phyloP scores from a whole-genome alignment of 306 rosid genomes.

The Cucurbita argyrosperma region DNA sequence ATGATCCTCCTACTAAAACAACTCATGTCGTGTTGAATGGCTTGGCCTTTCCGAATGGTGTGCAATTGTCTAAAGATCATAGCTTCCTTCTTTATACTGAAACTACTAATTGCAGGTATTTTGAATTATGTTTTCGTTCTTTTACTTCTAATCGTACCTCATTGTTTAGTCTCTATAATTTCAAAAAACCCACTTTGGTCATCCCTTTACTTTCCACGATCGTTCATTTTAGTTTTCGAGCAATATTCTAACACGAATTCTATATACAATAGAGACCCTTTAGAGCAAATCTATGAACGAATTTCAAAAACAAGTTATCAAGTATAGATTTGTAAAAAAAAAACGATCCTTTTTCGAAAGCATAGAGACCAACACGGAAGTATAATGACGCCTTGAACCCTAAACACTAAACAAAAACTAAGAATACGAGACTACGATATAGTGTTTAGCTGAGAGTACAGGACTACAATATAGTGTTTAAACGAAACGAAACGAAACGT shows the following conservation, averaged over 20 bases:
- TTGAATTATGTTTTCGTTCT: too few relatives aligned
- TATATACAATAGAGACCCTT: background rate
- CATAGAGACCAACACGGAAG: too few relatives aligned
- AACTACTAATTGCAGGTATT: constrained; percentile 87
- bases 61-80: constrained; percentile 65
- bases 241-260: background rate
- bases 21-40: constrained; percentile 75
- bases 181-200: background rate
- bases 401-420: too few relatives aligned
- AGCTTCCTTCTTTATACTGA: constrained; percentile 54
- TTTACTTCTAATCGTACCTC: too few relatives aligned
- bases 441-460: too few relatives aligned
- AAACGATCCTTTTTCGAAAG: too few relatives aligned
- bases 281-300: background rate
- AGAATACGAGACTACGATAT: too few relatives aligned
- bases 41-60: constrained; percentile 88
- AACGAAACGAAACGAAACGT: too few relatives aligned
- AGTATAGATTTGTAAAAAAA: background rate
- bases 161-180: too few relatives aligned
- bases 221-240: background rate
- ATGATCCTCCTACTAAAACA: constrained; percentile 74
- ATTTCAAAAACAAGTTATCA: background rate
- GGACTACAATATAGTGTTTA: too few relatives aligned
- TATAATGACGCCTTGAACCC: too few relatives aligned
- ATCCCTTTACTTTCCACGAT: background rate